These are phyloP conservation scores for Tilletia indica DNA, from an alignment of 1,284 basidiomycete genomes.

Conservation along the genomic window DNA sequence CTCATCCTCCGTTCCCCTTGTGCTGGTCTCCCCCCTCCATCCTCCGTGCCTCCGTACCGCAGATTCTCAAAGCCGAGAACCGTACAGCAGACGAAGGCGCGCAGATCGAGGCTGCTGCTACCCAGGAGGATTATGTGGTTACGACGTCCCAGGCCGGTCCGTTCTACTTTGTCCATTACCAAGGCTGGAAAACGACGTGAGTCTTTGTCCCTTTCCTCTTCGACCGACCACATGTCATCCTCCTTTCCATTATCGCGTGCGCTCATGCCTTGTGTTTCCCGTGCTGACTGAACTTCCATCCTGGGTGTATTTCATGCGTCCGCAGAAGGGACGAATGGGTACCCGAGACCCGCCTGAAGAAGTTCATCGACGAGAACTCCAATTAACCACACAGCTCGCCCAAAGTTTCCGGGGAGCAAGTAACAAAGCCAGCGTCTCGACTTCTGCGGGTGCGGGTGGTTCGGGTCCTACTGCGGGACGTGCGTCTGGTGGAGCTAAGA, in stretches of 20 bases:
- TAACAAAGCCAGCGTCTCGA: slow-evolving; percentile 28
- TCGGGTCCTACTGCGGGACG: slow-evolving; percentile 6
- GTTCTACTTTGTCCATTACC: slow-evolving; percentile 96
- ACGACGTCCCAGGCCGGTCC: slow-evolving; percentile 67
- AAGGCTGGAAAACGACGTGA: slow-evolving; percentile 97
- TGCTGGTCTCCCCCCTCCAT: not conserved
- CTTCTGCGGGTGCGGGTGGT: slow-evolving; percentile 50
- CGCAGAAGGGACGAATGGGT: slow-evolving; percentile 98
- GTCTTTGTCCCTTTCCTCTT: slow-evolving; percentile 54
- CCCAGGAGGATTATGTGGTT: slow-evolving; percentile 66
- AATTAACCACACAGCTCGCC: slow-evolving; percentile 65
- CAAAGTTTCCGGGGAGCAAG: not conserved
- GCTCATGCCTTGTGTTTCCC: not conserved
- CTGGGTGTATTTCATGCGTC: not conserved
- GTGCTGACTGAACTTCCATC: slow-evolving; percentile 1
- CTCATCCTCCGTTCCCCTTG: not conserved
- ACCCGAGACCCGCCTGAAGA: slow-evolving; percentile 75
- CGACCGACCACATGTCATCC: not conserved
- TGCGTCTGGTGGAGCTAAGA: not conserved
- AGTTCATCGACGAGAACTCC: slow-evolving; percentile 81
- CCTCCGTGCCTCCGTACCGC: not conserved
- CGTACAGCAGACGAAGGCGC: slow-evolving; percentile 54
- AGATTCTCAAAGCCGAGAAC: slow-evolving; percentile 75
- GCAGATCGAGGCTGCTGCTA: slow-evolving; percentile 10
- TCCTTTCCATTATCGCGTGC: not conserved